These are phyloP conservation scores for Vaccinium corymbosum DNA, from an alignment of 148 eudicot species.

Conservation along the genomic window DNA sequence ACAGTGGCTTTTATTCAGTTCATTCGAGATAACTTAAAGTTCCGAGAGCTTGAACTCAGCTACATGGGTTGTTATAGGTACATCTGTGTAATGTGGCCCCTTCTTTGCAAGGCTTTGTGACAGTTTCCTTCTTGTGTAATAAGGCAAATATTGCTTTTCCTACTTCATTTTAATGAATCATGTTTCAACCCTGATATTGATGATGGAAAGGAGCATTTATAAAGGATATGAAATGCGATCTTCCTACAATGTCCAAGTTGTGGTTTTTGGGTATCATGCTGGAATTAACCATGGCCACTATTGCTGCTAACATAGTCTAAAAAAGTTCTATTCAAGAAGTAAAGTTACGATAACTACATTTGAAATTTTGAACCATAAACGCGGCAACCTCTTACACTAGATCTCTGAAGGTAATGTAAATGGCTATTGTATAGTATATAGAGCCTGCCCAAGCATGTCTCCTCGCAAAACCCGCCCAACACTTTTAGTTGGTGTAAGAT, in stretches of 20 bases:
- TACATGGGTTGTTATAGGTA: not conserved
- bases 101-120: not conserved
- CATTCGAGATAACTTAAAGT: not conserved
- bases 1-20: conserved; percentile 17
- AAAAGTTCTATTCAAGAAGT: not conserved
- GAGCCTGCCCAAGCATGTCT: no score
- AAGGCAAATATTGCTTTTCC: not conserved
- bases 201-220: not conserved
- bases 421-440: no score
- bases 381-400: no score
- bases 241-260: not conserved
- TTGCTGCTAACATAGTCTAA: not conserved
- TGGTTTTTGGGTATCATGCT: not conserved
- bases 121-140: not conserved
- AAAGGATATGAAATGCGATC: not conserved
- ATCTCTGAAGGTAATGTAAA: no score
- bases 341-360: not conserved
- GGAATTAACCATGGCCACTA: not conserved
- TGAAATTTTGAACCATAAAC: no score
- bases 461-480: no score
- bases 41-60: not conserved
- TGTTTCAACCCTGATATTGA: not conserved
- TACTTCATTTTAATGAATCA: not conserved
- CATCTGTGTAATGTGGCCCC: not conserved
- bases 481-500: no score